Conservation (phyloP, 257 asterid species). For the Paraleonurus japonicus region DNA sequence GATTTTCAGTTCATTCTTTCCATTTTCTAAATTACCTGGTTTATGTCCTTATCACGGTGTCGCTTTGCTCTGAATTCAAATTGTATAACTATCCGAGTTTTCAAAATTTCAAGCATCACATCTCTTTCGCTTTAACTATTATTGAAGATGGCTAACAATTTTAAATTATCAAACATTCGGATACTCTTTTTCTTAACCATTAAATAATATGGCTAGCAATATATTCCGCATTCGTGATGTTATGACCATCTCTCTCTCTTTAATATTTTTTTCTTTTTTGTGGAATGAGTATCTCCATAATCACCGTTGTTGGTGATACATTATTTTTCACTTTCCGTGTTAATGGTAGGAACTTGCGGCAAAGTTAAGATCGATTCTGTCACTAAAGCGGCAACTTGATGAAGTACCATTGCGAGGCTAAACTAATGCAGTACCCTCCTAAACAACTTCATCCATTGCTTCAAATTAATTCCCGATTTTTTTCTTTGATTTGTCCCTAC, state of each 20-base stretch:
- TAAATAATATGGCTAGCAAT: not conserved
- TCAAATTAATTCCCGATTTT: not conserved
- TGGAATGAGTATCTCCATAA: too few species aligned
- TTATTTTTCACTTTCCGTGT: too few species aligned
- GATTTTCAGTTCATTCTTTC: not conserved
- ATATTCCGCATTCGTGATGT: not conserved
- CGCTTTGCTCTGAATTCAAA: not conserved
- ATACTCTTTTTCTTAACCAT: not conserved
- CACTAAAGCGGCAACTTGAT: slow-evolving; percentile 60
- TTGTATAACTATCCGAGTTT: not conserved
- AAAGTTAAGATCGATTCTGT: slow-evolving; percentile 52
- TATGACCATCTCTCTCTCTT: slow-evolving; percentile 2
- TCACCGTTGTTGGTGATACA: too few species aligned
- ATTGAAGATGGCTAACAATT: too few species aligned
- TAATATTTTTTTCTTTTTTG: slow-evolving; percentile 22
- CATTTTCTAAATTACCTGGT: not conserved
- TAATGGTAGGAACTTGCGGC: too few species aligned
- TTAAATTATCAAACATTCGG: too few species aligned
- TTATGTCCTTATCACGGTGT: not conserved
- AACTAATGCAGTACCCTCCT: slow-evolving; percentile 72
- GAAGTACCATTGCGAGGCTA: slow-evolving; percentile 66
- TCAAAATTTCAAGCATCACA: not conserved
- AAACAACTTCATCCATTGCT: slow-evolving; percentile 22
- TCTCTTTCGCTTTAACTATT: too few species aligned
- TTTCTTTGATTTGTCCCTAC: too few species aligned